phyloP scores from a whole-genome alignment of 805 yeast genomes.

The Myxozyma monticola region DNA sequence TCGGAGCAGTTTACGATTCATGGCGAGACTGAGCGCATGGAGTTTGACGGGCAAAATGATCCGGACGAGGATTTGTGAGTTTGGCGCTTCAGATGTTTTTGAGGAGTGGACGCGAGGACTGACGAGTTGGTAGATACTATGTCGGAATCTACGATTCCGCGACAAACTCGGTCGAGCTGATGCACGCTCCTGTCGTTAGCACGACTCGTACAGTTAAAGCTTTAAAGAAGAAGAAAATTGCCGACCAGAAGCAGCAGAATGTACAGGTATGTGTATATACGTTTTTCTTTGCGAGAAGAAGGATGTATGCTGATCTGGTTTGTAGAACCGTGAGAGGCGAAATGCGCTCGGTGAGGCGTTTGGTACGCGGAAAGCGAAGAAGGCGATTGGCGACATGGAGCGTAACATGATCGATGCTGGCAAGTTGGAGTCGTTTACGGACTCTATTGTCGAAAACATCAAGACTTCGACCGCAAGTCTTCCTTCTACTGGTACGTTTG shows the following conservation, averaged over 20 bases:
- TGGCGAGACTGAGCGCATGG: slow-evolving; percentile 74
- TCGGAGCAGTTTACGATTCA: slow-evolving; percentile 56
- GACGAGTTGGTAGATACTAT: slow-evolving; percentile 50
- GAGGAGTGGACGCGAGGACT: neutral
- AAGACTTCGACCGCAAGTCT: slow-evolving; percentile 65
- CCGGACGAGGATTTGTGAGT: slow-evolving; percentile 39
- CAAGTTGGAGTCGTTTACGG: slow-evolving; percentile 68
- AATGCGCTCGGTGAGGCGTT: slow-evolving; percentile 90
- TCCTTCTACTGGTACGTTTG: slow-evolving; percentile 54
- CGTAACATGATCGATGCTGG: slow-evolving; percentile 86
- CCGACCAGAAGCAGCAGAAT: slow-evolving; percentile 58
- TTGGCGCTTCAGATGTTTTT: neutral
- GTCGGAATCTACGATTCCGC: slow-evolving; percentile 76
- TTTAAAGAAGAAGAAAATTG: slow-evolving; percentile 58
- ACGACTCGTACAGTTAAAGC: slow-evolving; percentile 64
- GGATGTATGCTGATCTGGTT: neutral
- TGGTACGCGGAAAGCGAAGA: slow-evolving; percentile 95
- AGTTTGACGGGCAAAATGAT: slow-evolving; percentile 61
- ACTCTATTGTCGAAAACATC: slow-evolving; percentile 80
- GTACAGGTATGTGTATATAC: slow-evolving; percentile 38
- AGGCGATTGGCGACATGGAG: slow-evolving; percentile 77
- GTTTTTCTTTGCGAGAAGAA: neutral
- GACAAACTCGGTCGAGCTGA: slow-evolving; percentile 63
- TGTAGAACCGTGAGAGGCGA: slow-evolving; percentile 57
- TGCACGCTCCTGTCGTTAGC: slow-evolving; percentile 61